Evolutionary conservation across 2,329 filamentous ascomycete genomes (phyloP), one percentile per base, ranked within the genome.

Genomic region (Venturia asperata): DNA sequence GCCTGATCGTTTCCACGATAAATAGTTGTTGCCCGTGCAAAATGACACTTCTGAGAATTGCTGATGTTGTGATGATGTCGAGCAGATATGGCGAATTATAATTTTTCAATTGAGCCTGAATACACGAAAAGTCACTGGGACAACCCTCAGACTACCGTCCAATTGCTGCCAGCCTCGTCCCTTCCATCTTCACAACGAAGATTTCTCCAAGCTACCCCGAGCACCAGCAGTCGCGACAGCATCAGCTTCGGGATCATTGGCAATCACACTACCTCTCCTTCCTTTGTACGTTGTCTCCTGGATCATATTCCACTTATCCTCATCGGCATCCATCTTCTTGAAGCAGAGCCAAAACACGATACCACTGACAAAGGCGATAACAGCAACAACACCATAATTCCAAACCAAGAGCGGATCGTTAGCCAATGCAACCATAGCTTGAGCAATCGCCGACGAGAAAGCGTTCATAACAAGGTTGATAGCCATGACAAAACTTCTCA

Each of bases 401-500:
- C 70, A 71, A 17, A 70, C 68, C 19, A 71, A 66, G 17, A 71
- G 64, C 19, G 70, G 70, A 60, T 71, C 70, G 3, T 67, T 60
- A 41, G 68, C 67, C 6, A 71, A 64, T 13, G 70, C 63, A 45
- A 69, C 65, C 56, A 70, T 5, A 10, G 65, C 65, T 37, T 70
- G 69, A 60, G 66, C 69, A 61, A 71, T 65, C 47, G 70, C 69
- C 34, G 67, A 62, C 5, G 69, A 66, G 55, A 71, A 66, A 39
- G 75, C 74, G 7, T 68, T 71, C 64, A 72, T 76, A 71, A 77
- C 75, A 41, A 74, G 72, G 52, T 70, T 68, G 49, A 77, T 70
- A 45, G 73, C 70, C 66, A 73, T 71, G n/a, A 77, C 75, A 24
- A 77, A 68, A 43, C 72, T 74, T 34, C 74, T 70, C 86, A 90